These are phyloP conservation scores for Astragalus glycyphyllos DNA, from an alignment of 306 rosid genomes.

Conservation along the genomic window DNA sequence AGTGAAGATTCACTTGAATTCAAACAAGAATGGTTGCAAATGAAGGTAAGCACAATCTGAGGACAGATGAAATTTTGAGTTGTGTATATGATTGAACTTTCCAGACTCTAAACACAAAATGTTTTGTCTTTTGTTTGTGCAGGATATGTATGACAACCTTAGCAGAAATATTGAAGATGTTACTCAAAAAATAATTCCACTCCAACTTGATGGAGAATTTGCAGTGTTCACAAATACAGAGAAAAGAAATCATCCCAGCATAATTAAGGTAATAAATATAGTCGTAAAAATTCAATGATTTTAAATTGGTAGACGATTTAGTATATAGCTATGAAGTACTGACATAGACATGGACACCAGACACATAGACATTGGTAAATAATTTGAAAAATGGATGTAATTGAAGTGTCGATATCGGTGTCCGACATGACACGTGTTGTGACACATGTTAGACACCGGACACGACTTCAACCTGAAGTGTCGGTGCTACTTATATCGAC, in stretches of 20 bases:
- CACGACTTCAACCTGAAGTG: too few relatives aligned
- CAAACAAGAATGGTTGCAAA: constrained; percentile 49
- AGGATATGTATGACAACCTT: constrained; percentile 69
- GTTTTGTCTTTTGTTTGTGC: constrained; percentile 25
- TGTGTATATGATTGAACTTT: background rate
- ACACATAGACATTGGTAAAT: too few relatives aligned
- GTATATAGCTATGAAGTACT: background rate
- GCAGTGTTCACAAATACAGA: constrained; percentile 48
- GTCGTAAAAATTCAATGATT: background rate
- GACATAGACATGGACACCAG: too few relatives aligned
- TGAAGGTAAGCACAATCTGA: constrained; percentile 55
- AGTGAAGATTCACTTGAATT: constrained; percentile 33
- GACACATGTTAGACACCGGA: too few relatives aligned
- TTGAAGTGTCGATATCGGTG: too few relatives aligned
- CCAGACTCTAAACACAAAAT: background rate
- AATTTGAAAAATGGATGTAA: too few relatives aligned
- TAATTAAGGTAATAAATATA: constrained; percentile 52
- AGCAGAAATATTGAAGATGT: constrained; percentile 52
- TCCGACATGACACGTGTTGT: too few relatives aligned
- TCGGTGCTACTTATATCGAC: too few relatives aligned
- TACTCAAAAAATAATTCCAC: constrained; percentile 9
- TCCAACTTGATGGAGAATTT: constrained; percentile 42
- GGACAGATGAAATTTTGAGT: too few relatives aligned
- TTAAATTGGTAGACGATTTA: background rate
- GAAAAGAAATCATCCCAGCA: constrained; percentile 53